phyloP scores from a whole-genome alignment of 257 asterid species.

The Solanum peruvianum region DNA sequence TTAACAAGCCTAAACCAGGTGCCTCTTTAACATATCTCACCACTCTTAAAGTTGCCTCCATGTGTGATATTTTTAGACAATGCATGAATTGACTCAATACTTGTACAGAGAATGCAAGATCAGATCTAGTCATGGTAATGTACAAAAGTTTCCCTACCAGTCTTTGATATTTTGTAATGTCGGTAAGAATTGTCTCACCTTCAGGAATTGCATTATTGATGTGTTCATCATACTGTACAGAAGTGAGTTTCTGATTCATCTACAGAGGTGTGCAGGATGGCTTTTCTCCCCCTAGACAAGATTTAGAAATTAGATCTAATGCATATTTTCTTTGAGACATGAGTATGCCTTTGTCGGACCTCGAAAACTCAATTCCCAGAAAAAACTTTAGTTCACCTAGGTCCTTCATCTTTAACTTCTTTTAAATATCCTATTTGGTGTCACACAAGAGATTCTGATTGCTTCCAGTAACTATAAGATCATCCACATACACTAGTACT shows the following conservation, averaged over 20 bases:
- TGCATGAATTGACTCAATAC: background rate
- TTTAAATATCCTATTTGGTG: no score
- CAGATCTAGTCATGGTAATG: background rate
- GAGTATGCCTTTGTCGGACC: background rate
- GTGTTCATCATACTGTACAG: no score
- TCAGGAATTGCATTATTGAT: background rate
- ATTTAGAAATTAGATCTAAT: no score
- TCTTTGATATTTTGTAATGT: background rate
- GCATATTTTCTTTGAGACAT: background rate
- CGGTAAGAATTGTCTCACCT: background rate
- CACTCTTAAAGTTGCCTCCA: background rate
- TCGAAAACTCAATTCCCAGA: no score
- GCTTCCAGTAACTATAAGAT: no score
- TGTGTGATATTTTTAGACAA: background rate
- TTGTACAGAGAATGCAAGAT: background rate
- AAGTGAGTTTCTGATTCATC: background rate
- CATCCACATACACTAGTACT: background rate
- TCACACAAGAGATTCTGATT: no score
- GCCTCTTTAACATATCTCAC: no score
- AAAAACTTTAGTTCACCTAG: no score
- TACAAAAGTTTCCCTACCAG: background rate
- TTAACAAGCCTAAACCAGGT: background rate
- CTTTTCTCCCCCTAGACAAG: background rate
- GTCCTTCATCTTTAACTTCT: no score
- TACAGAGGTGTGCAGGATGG: background rate